Percentiles rank a stretch among this genome's conserved stretches.
Conservation (phyloP, 2,329 filamentous ascomycete species). For the Colletotrichum sp. region DNA sequence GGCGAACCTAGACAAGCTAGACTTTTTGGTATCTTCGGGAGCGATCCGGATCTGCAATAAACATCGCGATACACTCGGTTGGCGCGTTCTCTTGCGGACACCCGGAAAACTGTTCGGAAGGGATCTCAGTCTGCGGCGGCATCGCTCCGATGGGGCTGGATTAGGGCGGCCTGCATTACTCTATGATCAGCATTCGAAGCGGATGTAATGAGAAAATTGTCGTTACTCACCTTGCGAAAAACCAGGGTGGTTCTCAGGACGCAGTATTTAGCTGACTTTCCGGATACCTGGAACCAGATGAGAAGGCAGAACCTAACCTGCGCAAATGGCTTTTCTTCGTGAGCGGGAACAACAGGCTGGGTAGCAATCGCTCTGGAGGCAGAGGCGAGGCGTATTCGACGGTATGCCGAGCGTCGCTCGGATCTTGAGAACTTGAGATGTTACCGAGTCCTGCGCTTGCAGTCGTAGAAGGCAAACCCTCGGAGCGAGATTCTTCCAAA, state of each 20-base stretch:
- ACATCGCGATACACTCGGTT: not conserved
- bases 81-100: not conserved
- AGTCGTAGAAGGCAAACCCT: not conserved
- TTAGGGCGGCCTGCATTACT: not conserved
- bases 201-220: not conserved
- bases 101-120: not conserved
- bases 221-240: not conserved
- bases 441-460: not conserved
- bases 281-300: not conserved
- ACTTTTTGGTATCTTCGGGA: not conserved
- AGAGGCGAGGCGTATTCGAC: not conserved
- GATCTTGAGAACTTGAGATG: not conserved
- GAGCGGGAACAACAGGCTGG: not conserved
- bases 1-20: not conserved
- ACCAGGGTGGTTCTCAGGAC: too few species aligned
- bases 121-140: not conserved
- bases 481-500: not conserved
- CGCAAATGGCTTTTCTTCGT: not conserved
- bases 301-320: not conserved
- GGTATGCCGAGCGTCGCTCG: not conserved
- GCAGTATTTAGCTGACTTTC: not conserved
- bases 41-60: not conserved
- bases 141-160: not conserved
- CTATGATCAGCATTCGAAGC: not conserved
- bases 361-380: not conserved